Conservation (phyloP, 208 protist genomes). For the Strigomonas culicis region DNA sequence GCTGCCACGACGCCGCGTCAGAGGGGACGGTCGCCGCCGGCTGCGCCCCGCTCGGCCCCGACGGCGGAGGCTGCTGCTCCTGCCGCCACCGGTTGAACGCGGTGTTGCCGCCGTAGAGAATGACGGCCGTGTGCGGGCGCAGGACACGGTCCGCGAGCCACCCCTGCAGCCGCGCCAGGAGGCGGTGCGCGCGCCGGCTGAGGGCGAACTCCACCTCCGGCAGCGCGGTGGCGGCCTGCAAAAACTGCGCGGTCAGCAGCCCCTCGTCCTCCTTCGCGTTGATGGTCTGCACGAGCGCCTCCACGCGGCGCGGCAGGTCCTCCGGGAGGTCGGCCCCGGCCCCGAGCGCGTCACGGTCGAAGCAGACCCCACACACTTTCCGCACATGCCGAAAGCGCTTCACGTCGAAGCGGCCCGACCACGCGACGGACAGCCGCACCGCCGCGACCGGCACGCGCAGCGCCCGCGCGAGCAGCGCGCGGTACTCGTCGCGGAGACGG, state of each 20-base stretch:
- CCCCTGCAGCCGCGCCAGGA: conserved; percentile 34
- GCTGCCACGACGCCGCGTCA: not conserved
- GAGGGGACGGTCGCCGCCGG: not conserved
- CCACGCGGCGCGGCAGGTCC: conserved; percentile 33
- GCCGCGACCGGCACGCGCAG: conserved; percentile 50
- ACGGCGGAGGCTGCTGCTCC: not conserved
- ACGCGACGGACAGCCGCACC: conserved; percentile 76
- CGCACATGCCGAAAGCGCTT: conserved; percentile 52
- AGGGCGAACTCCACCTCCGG: conserved; percentile 73
- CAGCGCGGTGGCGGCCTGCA: conserved; percentile 51
- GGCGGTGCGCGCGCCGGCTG: conserved; percentile 37
- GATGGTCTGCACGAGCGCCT: conserved; percentile 37
- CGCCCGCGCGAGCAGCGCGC: conserved; percentile 52
- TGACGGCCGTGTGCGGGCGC: conserved; percentile 40
- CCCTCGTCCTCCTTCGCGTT: conserved; percentile 40
- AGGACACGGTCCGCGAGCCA: conserved; percentile 47
- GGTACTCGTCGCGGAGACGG: conserved; percentile 78
- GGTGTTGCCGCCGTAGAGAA: conserved; percentile 48
- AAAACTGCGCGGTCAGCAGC: conserved; percentile 46
- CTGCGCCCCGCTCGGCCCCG: not conserved
- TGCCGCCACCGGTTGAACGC: not conserved
- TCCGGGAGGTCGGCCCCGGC: conserved; percentile 11
- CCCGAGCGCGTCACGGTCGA: conserved; percentile 22
- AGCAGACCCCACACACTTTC: conserved; percentile 75
- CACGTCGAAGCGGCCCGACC: conserved; percentile 81